Evolutionary conservation across 805 yeast genomes (phyloP).

Genomic region (Candida dajiaensis): DNA sequence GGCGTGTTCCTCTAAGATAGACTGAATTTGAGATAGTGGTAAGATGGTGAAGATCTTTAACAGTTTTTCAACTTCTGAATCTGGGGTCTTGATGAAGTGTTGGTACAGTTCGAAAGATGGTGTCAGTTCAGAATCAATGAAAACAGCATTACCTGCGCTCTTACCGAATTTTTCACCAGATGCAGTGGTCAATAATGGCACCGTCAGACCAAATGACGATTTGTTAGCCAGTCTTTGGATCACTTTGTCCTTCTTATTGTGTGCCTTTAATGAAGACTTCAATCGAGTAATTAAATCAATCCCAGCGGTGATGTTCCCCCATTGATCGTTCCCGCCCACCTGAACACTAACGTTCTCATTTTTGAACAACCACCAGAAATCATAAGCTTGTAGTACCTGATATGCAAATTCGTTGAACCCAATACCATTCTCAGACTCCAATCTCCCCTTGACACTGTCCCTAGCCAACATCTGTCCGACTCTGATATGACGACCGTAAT

Average conservation of each 20-base stretch:
- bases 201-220: constrained; percentile 72
- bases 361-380: constrained; percentile 75
- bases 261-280: constrained; percentile 19
- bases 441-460: constrained; percentile 76
- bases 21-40: constrained; percentile 54
- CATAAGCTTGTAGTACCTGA: constrained; percentile 90
- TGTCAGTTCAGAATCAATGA: constrained; percentile 70
- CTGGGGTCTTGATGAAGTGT: constrained; percentile 73
- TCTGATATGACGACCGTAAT: constrained; percentile 72
- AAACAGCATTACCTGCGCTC: constrained; percentile 94
- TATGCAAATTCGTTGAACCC: constrained; percentile 94
- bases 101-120: constrained; percentile 81
- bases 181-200: constrained; percentile 82
- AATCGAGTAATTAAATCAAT: constrained; percentile 75
- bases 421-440: constrained; percentile 64
- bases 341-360: constrained; percentile 60
- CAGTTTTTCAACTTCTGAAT: constrained; percentile 63
- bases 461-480: constrained; percentile 84
- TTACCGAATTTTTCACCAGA: constrained; percentile 94
- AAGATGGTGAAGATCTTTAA: constrained; percentile 75
- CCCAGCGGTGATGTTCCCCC: constrained; percentile 98
- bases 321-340: constrained; percentile 95
- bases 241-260: constrained; percentile 17
- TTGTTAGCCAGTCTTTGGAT: constrained; percentile 10
- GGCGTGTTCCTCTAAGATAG: constrained; percentile 46